Percentiles rank a stretch among this genome's conserved stretches.
phyloP scores from a whole-genome alignment of 768 basidiomycete genomes.

The Kwoniella mangroviensis region DNA sequence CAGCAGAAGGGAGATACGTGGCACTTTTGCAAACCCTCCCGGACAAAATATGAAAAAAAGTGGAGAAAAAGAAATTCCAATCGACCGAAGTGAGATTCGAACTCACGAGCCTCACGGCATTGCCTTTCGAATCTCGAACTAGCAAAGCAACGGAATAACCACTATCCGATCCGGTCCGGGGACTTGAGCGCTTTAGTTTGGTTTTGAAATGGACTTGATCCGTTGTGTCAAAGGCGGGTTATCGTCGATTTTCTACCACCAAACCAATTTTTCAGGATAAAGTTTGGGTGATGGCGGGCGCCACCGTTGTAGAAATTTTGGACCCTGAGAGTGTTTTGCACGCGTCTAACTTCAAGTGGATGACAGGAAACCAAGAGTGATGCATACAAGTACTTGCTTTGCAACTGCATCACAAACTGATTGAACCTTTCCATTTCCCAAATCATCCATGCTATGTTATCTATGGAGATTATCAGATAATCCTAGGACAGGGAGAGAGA shows the following conservation, averaged over 20 bases:
- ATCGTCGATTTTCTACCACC: background rate
- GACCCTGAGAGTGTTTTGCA: background rate
- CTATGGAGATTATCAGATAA: no score
- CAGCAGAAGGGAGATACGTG: background rate
- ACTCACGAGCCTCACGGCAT: background rate
- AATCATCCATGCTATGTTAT: no score
- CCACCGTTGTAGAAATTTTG: background rate
- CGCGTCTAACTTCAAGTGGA: background rate
- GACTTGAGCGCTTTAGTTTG: background rate
- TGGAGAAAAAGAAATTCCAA: background rate
- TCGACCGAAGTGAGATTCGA: background rate
- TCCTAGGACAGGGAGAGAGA: no score
- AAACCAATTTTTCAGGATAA: background rate
- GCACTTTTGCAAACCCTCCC: background rate
- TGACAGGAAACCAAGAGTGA: no score
- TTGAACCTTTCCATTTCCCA: no score
- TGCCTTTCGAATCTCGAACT: slow-evolving; percentile 1
- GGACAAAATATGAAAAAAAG: background rate
- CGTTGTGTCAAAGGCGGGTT: background rate
- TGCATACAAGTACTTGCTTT: no score
- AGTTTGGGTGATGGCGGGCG: background rate
- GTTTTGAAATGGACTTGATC: background rate
- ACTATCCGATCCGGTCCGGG: background rate
- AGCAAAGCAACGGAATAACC: slow-evolving; percentile 1
- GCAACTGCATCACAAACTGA: no score